Evolutionary conservation across 2,329 filamentous ascomycete species (phyloP), one percentile per base, ranked within the genome.

Genomic region (Emericellopsis cladophorae): DNA sequence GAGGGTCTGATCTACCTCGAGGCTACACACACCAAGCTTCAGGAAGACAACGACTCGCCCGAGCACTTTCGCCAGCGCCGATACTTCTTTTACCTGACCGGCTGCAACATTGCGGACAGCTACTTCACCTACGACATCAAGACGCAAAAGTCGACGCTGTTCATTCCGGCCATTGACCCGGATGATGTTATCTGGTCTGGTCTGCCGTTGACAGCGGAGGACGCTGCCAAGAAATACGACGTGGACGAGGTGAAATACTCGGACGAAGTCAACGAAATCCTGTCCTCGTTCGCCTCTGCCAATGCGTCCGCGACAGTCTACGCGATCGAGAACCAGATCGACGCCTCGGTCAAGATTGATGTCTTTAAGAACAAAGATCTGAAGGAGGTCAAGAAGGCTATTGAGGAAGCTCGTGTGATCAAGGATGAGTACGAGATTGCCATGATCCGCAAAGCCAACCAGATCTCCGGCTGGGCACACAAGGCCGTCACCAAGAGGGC

Each of bases 111-210:
- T 24, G 75, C 89, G 44, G 88, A 95, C 60, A 82, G 82, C 52
- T 80, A 81, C 56, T 74, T 87, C 45, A 74, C 81, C 42, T 95
- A 95, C 67, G 81, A 95, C 48, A 81, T 94, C 43, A 67, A 74
- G 36, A 71, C 76, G 37, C 73, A 79, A 48, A 77, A 79, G 51
- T 75, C 89, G 33, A 93, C 81, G 3, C 77, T 98, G 38, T 98
- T 89, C 65, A 90, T 98, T 51, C 90, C 92, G 2, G 84, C 88
- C 14, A 75, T 89, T 52, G 80, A 95, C 51, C 76, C 86, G n/a
- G 84, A 92, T 35, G 80, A 79, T 41, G 88, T 96, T 44, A 86
- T 96, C 55, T 98, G 90, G 90, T 84, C 83, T 23, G 92, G 92
- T 11, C 72, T 96, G 14, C 92, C 90, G 0, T 67, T 93, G 45